Evolutionary conservation across 2,329 filamentous ascomycete species (phyloP).

Genomic region (Dryadomyces quercivorus): DNA sequence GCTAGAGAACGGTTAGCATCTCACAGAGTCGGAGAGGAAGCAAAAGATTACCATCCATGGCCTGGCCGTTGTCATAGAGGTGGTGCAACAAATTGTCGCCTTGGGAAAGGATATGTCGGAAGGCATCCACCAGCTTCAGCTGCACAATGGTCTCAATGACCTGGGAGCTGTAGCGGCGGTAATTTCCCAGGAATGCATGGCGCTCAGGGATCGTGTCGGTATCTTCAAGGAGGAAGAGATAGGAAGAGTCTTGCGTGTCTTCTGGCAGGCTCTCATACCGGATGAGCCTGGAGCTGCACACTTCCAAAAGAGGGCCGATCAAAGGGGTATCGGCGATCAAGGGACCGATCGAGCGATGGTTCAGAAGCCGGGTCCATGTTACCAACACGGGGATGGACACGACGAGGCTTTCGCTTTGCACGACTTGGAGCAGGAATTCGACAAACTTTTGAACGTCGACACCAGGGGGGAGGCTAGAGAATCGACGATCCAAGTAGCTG

Average conservation of each 20-base stretch:
- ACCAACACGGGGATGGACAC: constrained; percentile 89
- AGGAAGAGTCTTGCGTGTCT: constrained; percentile 66
- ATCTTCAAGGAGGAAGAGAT: constrained; percentile 78
- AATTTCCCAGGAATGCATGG: constrained; percentile 92
- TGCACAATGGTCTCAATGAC: constrained; percentile 81
- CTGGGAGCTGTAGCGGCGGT: constrained; percentile 77
- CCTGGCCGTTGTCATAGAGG: constrained; percentile 58
- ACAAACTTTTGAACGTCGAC: constrained; percentile 63
- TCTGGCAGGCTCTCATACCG: constrained; percentile 80
- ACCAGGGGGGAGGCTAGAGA: constrained; percentile 49
- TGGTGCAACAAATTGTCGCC: constrained; percentile 63
- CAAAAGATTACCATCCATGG: constrained; percentile 47
- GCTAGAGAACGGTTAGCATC: constrained; percentile 20
- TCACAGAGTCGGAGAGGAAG: background rate
- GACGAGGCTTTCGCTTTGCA: constrained; percentile 76
- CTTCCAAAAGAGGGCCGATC: constrained; percentile 66
- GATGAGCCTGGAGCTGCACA: constrained; percentile 71
- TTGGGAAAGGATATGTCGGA: constrained; percentile 73
- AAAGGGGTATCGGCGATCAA: constrained; percentile 50
- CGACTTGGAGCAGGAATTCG: constrained; percentile 64
- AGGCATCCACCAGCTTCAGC: constrained; percentile 69
- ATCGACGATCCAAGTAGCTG: constrained; percentile 71
- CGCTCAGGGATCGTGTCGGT: constrained; percentile 90
- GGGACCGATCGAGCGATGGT: constrained; percentile 53
- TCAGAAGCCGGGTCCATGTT: constrained; percentile 75